A percentile compares a stretch with the other conserved stretches of the same genome.
These are phyloP conservation scores for Aphanomyces stellatus DNA, from an alignment of 352 stramenopile genomes.

Conservation along the genomic window DNA sequence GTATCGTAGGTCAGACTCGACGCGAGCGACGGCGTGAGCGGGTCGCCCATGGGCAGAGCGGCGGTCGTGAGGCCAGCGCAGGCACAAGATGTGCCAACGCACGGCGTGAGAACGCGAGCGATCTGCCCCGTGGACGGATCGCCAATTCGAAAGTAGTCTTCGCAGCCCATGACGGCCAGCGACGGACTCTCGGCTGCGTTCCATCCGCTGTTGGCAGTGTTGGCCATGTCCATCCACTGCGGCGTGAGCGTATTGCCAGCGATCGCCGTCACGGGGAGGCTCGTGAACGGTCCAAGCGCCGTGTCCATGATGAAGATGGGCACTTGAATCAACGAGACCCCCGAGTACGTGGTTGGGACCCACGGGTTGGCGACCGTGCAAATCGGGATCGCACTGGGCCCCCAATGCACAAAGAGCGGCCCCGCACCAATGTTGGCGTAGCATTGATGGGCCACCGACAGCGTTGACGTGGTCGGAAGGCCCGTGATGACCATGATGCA, in stretches of 20 bases:
- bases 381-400: conserved; percentile 55
- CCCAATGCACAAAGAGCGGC: conserved; percentile 46
- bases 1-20: conserved; percentile 31
- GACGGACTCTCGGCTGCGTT: too few species aligned
- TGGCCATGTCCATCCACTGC: conserved; percentile 6
- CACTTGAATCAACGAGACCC: not conserved
- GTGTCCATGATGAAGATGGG: conserved; percentile 16
- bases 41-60: conserved; percentile 11
- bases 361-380: conserved; percentile 44
- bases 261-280: not conserved
- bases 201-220: not conserved
- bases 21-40: not conserved
- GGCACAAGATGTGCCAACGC: conserved; percentile 36
- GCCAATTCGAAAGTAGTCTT: conserved; percentile 58
- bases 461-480: conserved; percentile 1
- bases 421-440: conserved; percentile 25
- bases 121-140: conserved; percentile 30
- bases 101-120: conserved; percentile 43
- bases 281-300: conserved; percentile 12
- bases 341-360: conserved; percentile 16
- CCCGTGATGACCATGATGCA: conserved; percentile 9
- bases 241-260: conserved; percentile 1
- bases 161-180: conserved; percentile 31
- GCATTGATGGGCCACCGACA: conserved; percentile 33
- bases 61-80: conserved; percentile 25